Evolutionary conservation across 345 rosid species (phyloP), one percentile per base, ranked within the genome.

Genomic region (Hibiscus tridactylites): DNA sequence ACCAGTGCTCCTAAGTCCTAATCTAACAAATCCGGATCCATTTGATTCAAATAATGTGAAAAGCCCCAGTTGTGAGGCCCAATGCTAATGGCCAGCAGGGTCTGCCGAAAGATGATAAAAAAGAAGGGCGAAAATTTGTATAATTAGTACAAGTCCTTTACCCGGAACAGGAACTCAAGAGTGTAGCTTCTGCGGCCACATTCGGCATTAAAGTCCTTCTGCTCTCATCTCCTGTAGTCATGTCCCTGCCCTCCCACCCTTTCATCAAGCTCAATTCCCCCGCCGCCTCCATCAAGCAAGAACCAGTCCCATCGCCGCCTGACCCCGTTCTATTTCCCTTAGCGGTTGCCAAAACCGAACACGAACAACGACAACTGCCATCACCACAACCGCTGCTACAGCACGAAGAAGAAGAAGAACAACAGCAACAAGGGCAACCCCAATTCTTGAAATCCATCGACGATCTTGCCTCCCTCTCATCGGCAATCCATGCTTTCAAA

Each of bases 401-500:
- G 2, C 19, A 5, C 8, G 42, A 9, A 33, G 44, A 6, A 3
- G 19, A 4, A 15, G 35, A 9, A 33, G 24, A 6, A 1, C 19
- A 21, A 68, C 35, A 71, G 16, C 66, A 28, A 39, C 7, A 0
- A 8, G 76, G 24, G 6, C 64, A 65, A 42, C 62, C 77, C 35
- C 81, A 69, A 1, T 75, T 86, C n/a, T 5, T 81, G 42, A 75
- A 88, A 81, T 78, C 84, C 9, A 75, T 86, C 8, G 70, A 76
- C 17, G 79, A 78, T 9, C 80, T 88, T 24, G 50, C 42, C 46
- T 59, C 71, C 49, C 78, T 88, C 50, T 75, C 90, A 17, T 16
- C 84, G 26, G 82, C 84, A 21, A 73, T 87, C 7, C 61, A 73
- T 42, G 70, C 74, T 56, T 90, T 92, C 79, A 72, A 79, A 44